Percentiles rank a stretch among this genome's conserved stretches.
Conservation (phyloP, 2,329 filamentous ascomycete genomes). For the Ascochyta viciae-villosae region DNA sequence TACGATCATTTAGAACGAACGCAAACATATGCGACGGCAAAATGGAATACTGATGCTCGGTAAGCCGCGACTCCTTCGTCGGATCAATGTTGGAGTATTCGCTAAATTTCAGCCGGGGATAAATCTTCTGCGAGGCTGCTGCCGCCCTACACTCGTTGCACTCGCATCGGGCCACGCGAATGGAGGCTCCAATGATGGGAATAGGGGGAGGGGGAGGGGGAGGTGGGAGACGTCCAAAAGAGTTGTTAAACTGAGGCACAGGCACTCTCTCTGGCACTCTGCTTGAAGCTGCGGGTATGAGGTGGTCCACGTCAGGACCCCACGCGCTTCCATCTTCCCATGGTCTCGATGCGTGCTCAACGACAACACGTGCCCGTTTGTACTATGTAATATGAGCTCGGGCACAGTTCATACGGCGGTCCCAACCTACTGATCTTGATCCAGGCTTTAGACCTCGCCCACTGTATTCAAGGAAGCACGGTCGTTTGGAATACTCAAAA, state of each 20-base stretch:
- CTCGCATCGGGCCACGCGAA: not conserved
- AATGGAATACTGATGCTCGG: conserved; percentile 6
- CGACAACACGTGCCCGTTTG: not conserved
- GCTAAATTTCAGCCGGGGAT: not conserved
- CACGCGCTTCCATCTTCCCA: not conserved
- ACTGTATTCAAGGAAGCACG: not conserved
- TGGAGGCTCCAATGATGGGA: not conserved
- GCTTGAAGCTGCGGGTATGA: too few species aligned
- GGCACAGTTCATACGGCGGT: too few species aligned
- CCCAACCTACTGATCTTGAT: not conserved
- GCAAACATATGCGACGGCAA: conserved; percentile 15
- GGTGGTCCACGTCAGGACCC: not conserved
- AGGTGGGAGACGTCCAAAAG: too few species aligned
- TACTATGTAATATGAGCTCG: not conserved
- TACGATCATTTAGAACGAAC: conserved; percentile 14
- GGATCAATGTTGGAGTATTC: not conserved
- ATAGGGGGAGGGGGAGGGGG: too few species aligned
- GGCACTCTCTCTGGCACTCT: too few species aligned
- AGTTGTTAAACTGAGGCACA: too few species aligned
- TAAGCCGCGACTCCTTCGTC: not conserved
- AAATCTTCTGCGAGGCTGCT: not conserved
- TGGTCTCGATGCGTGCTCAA: not conserved
- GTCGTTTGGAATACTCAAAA: not conserved
- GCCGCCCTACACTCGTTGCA: not conserved
- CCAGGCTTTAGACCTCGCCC: not conserved